Conservation (phyloP, 306 rosid species). For the Inga leiocalycina region DNA sequence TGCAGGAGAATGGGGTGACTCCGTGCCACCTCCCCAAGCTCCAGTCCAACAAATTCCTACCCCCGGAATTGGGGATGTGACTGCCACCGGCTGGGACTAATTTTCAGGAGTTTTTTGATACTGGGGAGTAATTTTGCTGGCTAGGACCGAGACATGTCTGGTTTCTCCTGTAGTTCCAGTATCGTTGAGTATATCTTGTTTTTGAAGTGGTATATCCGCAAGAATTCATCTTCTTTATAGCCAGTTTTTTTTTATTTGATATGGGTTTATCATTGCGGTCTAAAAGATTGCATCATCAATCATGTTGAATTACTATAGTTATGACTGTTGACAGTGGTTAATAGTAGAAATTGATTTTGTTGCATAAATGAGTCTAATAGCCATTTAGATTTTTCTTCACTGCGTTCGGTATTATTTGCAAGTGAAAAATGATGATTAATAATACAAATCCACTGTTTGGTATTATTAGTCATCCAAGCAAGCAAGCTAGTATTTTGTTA, state of each 20-base stretch:
- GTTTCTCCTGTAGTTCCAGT: not conserved
- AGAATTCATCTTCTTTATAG: not conserved
- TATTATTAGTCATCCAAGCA: no score
- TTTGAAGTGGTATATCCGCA: not conserved
- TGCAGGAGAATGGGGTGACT: slow-evolving; percentile 7
- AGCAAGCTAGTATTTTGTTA: no score
- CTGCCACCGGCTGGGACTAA: not conserved
- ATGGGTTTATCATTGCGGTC: not conserved
- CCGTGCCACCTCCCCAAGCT: not conserved
- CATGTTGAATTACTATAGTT: not conserved
- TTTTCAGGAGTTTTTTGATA: not conserved
- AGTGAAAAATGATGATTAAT: not conserved
- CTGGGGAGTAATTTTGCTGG: not conserved
- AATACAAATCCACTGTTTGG: not conserved
- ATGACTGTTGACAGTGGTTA: not conserved
- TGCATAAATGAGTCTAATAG: not conserved
- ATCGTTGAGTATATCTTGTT: not conserved
- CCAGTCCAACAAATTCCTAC: not conserved
- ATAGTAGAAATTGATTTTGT: not conserved
- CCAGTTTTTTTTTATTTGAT: not conserved
- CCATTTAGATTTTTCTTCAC: not conserved
- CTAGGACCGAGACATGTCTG: not conserved
- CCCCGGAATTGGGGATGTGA: not conserved
- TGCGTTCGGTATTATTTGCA: not conserved
- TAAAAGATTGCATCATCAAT: not conserved